phyloP scores from a whole-genome alignment of 805 yeast species.

The Kazachstania africana region DNA sequence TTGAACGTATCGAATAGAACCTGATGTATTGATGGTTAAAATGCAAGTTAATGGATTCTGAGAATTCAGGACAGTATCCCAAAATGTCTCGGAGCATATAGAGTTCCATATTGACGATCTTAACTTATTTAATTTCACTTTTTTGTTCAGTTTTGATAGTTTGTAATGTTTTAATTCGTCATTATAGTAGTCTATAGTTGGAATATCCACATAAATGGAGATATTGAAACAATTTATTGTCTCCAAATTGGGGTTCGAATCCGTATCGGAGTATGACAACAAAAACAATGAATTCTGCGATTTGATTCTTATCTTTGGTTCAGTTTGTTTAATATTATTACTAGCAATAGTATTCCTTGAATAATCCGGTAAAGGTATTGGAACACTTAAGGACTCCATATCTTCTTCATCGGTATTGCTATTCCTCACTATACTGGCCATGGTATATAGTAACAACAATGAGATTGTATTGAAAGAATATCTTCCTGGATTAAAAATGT shows the following conservation, averaged over 20 bases:
- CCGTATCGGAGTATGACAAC: constrained; percentile 20
- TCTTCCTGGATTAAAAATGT: too few species aligned
- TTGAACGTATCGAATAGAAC: constrained; percentile 25
- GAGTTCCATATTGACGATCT: constrained; percentile 16
- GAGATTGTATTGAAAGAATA: too few species aligned
- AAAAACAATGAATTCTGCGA: constrained; percentile 21
- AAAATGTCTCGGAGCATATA: constrained; percentile 14
- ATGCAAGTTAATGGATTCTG: not conserved
- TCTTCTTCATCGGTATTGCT: too few species aligned
- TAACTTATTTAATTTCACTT: constrained; percentile 20
- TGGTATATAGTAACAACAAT: too few species aligned
- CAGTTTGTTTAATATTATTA: not conserved
- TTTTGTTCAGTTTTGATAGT: constrained; percentile 20
- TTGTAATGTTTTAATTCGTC: constrained; percentile 21
- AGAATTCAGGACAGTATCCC: constrained; percentile 7
- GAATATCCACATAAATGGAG: constrained; percentile 23
- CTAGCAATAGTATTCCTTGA: not conserved
- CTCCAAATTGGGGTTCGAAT: not conserved
- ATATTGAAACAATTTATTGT: constrained; percentile 15
- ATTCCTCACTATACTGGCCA: too few species aligned
- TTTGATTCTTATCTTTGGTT: constrained; percentile 20
- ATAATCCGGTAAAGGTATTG: not conserved
- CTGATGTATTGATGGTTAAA: constrained; percentile 17
- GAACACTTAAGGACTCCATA: not conserved
- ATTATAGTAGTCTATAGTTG: constrained; percentile 25